phyloP scores from a whole-genome alignment of 768 basidiomycete species.

The Albatrellus ellisii region DNA sequence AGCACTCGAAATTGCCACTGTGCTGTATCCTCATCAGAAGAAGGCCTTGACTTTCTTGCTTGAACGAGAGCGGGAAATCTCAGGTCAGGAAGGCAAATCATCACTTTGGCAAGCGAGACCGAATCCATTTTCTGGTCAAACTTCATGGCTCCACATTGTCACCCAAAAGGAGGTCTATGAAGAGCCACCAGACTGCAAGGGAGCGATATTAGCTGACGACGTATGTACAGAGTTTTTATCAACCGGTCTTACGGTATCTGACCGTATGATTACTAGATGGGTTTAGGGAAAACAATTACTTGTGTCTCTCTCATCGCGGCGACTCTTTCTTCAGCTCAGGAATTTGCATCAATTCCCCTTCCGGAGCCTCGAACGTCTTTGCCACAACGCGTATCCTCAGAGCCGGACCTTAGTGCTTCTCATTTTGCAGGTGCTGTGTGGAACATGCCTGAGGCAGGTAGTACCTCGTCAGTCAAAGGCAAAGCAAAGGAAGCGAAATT shows the following conservation, averaged over 20 bases:
- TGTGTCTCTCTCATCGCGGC: conserved; percentile 89
- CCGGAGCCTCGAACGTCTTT: conserved; percentile 28
- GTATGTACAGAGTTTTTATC: conserved; percentile 33
- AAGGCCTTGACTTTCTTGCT: conserved; percentile 93
- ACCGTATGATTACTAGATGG: conserved; percentile 63
- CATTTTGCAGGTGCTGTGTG: conserved; percentile 76
- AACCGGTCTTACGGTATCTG: not conserved
- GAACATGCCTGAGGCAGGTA: conserved; percentile 56
- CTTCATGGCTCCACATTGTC: conserved; percentile 72
- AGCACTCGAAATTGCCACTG: conserved; percentile 69
- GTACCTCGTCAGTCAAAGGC: conserved; percentile 30
- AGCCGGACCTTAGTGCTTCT: conserved; percentile 23
- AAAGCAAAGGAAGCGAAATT: conserved; percentile 54
- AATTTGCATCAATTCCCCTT: conserved; percentile 45
- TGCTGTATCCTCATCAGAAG: conserved; percentile 94
- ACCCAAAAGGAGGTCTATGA: conserved; percentile 64
- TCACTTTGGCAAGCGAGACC: conserved; percentile 56
- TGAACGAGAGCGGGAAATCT: conserved; percentile 66
- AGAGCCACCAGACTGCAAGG: conserved; percentile 63
- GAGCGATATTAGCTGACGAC: conserved; percentile 93
- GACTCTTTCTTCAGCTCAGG: conserved; percentile 57
- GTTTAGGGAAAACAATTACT: conserved; percentile 93
- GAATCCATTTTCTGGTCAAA: conserved; percentile 33
- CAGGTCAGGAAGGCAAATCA: conserved; percentile 41
- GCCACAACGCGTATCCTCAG: conserved; percentile 15